Evolutionary conservation across 768 basidiomycete genomes (phyloP).

Genomic region (Leccinum arenicola): DNA sequence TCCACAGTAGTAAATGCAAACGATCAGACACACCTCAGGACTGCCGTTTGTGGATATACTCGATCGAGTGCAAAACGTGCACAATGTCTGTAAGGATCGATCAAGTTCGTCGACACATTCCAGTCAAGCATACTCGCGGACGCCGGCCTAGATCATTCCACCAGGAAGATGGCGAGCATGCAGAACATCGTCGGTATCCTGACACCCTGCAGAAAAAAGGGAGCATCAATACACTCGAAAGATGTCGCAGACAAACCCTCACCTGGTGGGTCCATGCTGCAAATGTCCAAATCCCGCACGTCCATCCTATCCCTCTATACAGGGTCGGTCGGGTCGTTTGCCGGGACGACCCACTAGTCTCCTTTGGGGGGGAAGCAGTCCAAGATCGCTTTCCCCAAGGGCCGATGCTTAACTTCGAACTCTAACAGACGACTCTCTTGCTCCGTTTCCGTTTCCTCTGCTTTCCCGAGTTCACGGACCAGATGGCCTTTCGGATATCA

Average conservation of each 20-base stretch:
- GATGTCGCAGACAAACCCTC: constrained; percentile 12
- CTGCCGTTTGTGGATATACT: too few species aligned
- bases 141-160: constrained; percentile 95
- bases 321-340: constrained; percentile 49
- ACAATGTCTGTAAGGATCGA: constrained; percentile 72
- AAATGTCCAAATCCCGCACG: constrained; percentile 79
- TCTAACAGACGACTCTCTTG: constrained; percentile 91
- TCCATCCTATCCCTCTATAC: constrained; percentile 88
- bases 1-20: too few species aligned
- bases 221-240: constrained; percentile 4
- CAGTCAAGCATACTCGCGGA: constrained; percentile 64
- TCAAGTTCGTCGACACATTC: not conserved
- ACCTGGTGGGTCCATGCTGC: constrained; percentile 98
- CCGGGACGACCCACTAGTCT: constrained; percentile 89
- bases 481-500: constrained; percentile 97
- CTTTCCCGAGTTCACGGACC: constrained; percentile 86
- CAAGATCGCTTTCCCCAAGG: constrained; percentile 93
- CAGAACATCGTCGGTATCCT: constrained; percentile 58
- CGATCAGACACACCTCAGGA: too few species aligned
- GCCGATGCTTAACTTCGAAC: constrained; percentile 93
- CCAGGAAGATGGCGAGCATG: constrained; percentile 86
- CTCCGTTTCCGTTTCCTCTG: constrained; percentile 94
- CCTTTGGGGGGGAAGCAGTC: constrained; percentile 89
- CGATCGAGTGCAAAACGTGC: constrained; percentile 81
- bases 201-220: constrained; percentile 59